phyloP scores from a whole-genome alignment of 1,284 basidiomycete genomes.

The Malassezia arunalokei region DNA sequence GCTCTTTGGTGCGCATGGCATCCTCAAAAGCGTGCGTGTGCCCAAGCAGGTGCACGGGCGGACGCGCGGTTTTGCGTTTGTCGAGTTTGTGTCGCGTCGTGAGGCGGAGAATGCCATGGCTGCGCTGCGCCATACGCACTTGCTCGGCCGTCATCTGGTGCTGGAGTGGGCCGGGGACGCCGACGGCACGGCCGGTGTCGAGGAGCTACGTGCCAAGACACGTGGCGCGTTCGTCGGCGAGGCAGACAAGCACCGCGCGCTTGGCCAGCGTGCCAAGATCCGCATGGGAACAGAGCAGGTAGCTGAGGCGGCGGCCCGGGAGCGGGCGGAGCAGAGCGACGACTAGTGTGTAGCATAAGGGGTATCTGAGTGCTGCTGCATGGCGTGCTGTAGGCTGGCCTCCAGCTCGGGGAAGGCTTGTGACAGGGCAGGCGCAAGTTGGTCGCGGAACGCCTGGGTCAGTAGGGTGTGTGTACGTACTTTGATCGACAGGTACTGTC shows the following conservation, averaged over 20 bases:
- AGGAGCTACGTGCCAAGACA: conserved; percentile 26
- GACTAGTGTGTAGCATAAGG: not conserved
- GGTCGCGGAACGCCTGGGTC: conserved; percentile 9
- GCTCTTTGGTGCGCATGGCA: conserved; percentile 64
- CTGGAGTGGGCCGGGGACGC: conserved; percentile 79
- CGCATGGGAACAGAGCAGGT: conserved; percentile 13
- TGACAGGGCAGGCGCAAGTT: conserved; percentile 5
- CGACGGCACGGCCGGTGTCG: conserved; percentile 43
- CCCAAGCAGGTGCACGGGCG: conserved; percentile 59
- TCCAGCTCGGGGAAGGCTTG: conserved; percentile 10
- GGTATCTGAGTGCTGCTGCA: not conserved
- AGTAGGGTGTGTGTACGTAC: conserved; percentile 1
- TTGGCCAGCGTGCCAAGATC: conserved; percentile 13
- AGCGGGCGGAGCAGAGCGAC: not conserved
- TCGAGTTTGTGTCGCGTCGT: conserved; percentile 53
- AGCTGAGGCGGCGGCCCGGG: conserved; percentile 2
- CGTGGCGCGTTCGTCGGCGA: conserved; percentile 14
- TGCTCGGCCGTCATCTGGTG: conserved; percentile 85
- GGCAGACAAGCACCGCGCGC: not conserved
- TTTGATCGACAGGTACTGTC: conserved; percentile 24
- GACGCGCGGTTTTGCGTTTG: conserved; percentile 78
- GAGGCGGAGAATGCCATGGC: conserved; percentile 37
- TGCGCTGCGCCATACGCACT: conserved; percentile 73
- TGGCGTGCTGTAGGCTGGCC: not conserved
- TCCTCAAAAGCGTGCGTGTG: conserved; percentile 51